phyloP scores from a whole-genome alignment of 2,329 filamentous ascomycete species.

The Madurella mycetomatis region DNA sequence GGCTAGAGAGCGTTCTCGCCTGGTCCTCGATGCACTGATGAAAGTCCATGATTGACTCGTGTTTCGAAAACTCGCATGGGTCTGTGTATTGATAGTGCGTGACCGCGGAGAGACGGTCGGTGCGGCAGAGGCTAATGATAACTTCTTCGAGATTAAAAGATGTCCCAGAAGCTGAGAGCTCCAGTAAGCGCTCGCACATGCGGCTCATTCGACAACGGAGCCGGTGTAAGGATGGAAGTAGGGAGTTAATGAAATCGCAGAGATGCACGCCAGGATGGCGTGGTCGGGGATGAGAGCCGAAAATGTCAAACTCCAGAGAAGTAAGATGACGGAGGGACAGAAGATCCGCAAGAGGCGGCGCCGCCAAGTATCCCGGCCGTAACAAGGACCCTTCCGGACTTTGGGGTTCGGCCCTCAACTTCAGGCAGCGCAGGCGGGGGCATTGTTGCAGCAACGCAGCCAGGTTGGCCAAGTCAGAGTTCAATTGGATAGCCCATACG shows the following conservation, averaged over 20 bases:
- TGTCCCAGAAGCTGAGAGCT: background rate
- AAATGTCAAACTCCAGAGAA: conserved; percentile 6
- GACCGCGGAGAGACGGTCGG: background rate
- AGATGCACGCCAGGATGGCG: background rate
- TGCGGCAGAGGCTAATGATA: conserved; percentile 7
- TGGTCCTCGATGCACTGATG: background rate
- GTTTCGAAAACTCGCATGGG: no score
- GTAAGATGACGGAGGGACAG: conserved; percentile 5
- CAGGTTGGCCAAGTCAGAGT: background rate
- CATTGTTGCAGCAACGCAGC: background rate
- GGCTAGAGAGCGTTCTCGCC: background rate
- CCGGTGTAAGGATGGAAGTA: conserved; percentile 1
- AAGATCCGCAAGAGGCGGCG: background rate
- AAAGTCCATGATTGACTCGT: no score
- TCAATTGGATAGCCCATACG: background rate
- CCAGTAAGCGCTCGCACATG: background rate
- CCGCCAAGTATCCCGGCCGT: background rate
- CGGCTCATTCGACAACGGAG: conserved; percentile 5
- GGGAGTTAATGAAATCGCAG: background rate
- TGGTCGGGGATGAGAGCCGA: background rate
- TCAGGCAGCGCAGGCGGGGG: background rate
- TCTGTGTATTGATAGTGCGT: background rate
- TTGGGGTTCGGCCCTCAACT: no score
- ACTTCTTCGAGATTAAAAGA: conserved; percentile 3
- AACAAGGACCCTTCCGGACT: no score